phyloP scores from a whole-genome alignment of 169 alveolate genomes.

The Ichthyophthirius multifiliis region DNA sequence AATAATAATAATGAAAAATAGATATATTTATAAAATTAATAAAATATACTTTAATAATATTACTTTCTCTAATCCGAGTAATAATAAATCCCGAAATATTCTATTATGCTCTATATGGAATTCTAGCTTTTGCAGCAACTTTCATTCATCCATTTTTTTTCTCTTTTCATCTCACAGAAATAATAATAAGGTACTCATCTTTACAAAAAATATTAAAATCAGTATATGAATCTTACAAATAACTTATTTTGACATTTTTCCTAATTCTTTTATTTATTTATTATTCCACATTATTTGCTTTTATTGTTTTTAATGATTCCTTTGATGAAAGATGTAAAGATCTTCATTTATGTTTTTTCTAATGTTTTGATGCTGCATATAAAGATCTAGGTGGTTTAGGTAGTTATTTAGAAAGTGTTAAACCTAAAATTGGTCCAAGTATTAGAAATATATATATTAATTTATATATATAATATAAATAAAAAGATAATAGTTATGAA shows the following conservation, averaged over 20 bases:
- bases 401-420: slow-evolving; percentile 52
- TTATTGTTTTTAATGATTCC: slow-evolving; percentile 52
- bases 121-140: slow-evolving; percentile 65
- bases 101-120: slow-evolving; percentile 55
- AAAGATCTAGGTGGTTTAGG: slow-evolving; percentile 75
- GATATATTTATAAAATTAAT: neutral
- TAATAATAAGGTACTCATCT: slow-evolving; percentile 59
- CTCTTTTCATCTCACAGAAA: slow-evolving; percentile 70
- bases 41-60: neutral
- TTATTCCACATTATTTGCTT: slow-evolving; percentile 68
- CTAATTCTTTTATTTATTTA: slow-evolving; percentile 64
- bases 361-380: slow-evolving; percentile 64
- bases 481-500: slow-evolving; percentile 26
- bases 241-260: slow-evolving; percentile 54
- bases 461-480: neutral
- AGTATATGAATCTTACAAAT: slow-evolving; percentile 60
- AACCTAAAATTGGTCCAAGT: slow-evolving; percentile 55
- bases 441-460: neutral
- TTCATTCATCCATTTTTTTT: slow-evolving; percentile 74
- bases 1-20: neutral
- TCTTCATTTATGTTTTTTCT: slow-evolving; percentile 59
- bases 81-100: slow-evolving; percentile 41
- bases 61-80: neutral
- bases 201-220: slow-evolving; percentile 68
- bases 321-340: slow-evolving; percentile 52